A percentile compares a stretch with the other conserved stretches of the same genome.
phyloP scores from a whole-genome alignment of 495 filamentous ascomycete species.

The Amphirosellinia nigrospora region DNA sequence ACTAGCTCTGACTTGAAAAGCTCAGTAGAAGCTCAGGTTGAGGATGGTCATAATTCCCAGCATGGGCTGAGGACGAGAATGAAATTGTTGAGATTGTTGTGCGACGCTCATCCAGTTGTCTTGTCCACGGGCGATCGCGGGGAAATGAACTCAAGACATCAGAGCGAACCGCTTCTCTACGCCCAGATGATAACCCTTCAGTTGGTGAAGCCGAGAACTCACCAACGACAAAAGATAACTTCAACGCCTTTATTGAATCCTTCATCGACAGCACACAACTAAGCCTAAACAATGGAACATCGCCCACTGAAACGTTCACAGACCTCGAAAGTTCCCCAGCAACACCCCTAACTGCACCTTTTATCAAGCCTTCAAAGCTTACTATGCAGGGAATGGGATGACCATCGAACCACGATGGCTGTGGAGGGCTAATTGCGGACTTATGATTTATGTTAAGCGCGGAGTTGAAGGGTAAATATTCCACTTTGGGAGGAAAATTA shows the following conservation, averaged over 20 bases:
- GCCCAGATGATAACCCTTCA: not conserved
- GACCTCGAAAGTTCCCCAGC: not conserved
- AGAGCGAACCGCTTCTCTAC: not conserved
- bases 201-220: not conserved
- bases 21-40: not conserved
- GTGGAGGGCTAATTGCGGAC: not conserved
- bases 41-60: not conserved
- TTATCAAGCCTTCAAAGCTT: not conserved
- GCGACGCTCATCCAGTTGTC: constrained; percentile 2
- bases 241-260: not conserved
- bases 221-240: not conserved
- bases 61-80: not conserved
- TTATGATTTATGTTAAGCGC: not conserved
- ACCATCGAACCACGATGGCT: constrained; percentile 4
- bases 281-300: not conserved
- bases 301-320: not conserved
- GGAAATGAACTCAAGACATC: not conserved
- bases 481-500: not conserved
- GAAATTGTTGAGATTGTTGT: constrained; percentile 4
- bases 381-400: not conserved
- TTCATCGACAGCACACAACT: not conserved
- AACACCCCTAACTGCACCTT: not conserved
- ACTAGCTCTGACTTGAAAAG: not conserved
- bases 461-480: not conserved
- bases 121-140: constrained; percentile 1